Base-by-base conservation (phyloP, 148 eudicot genomes). In the Rhododendron williamsianum region DNA sequence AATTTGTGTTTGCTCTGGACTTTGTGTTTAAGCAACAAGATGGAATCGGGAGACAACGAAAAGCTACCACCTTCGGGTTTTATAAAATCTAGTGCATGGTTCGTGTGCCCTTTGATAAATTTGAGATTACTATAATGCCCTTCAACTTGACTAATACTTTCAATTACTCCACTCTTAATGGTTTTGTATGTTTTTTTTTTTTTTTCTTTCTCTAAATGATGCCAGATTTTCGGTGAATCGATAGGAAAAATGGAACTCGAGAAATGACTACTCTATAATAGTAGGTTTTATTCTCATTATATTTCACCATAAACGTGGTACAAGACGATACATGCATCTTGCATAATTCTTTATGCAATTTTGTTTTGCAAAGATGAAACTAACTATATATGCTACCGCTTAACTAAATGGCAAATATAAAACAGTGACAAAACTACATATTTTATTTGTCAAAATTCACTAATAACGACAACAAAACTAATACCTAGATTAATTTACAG, bases 11-110 rank as follows among this genome's bases (percentile, higher is more conserved):
- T 87, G 19, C 35, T 43, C 38, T 2, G 7, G 76, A 36, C 87
- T 88, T 90, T 30, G 89, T 52, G 76, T 67, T 76, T 83, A 83
- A 27, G 87, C 84, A 80, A 87, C 54, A 73, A 63, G 51, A 80
- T 52, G 79, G 88, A 82, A 88, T 85, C 80, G 65, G 6, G 80
- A 85, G 90, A 86, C 83, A 89, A 87, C 58, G 91, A 88, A 85
- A 81, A 78, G 82, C 87, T 52, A 86, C 82, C 87, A 52, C 56
- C 84, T 82, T 78, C 76, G 82, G 73, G 48, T 86, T 81, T 87
- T 82, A 87, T 82, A 52, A 58, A 38, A 18, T 35, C 45, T 19
- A 81, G 80, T 45, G 87, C 88, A 88, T 88, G 80, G 90, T 65
- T 89, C 80, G 25, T 71, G 43, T 76, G 87, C 65, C 82, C 79